Conservation (phyloP, 768 basidiomycete genomes). For the Psilocybe sp. region DNA sequence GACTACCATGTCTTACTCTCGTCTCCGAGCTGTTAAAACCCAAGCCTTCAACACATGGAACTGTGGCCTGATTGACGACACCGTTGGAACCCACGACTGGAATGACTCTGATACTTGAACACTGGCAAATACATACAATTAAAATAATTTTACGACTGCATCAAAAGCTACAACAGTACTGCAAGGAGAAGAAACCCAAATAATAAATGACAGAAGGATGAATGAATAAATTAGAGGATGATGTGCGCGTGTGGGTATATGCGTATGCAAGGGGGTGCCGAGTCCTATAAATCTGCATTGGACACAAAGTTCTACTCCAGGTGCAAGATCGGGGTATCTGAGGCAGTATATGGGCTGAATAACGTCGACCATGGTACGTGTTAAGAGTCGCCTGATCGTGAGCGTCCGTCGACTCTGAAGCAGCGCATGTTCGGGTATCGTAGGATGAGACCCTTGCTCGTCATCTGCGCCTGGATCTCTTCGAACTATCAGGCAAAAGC, state of each 20-base stretch:
- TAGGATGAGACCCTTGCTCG: constrained; percentile 55
- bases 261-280: background rate
- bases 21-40: too few species aligned
- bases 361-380: too few species aligned
- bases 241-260: background rate
- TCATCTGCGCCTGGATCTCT: constrained; percentile 68
- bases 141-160: too few species aligned
- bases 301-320: constrained; percentile 19
- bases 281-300: background rate
- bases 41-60: too few species aligned
- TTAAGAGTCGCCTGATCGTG: constrained; percentile 41
- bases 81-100: too few species aligned
- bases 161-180: too few species aligned
- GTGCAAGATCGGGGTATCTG: too few species aligned
- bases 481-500: constrained; percentile 52
- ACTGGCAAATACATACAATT: too few species aligned
- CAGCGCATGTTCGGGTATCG: constrained; percentile 65
- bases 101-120: too few species aligned
- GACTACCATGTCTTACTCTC: too few species aligned
- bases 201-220: constrained; percentile 7
- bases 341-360: constrained; percentile 5
- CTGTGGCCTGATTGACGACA: too few species aligned
- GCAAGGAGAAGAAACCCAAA: background rate
- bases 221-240: constrained; percentile 2
- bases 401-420: constrained; percentile 39